Base-by-base conservation (phyloP, 1,139 yeast species). In the Pneumocystis jirovecii region DNA sequence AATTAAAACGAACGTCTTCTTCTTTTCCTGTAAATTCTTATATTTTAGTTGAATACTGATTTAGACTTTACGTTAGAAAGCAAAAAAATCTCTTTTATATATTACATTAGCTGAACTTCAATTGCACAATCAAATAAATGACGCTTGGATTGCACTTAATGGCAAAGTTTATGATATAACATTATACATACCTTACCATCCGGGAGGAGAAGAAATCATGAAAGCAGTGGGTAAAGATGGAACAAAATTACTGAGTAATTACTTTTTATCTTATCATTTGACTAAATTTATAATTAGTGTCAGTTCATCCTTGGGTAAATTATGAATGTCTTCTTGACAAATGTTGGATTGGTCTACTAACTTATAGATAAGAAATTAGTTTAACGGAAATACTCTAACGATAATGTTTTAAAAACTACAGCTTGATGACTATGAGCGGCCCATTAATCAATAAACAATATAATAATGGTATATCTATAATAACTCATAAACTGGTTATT, bases 191-290 rank as follows among this genome's bases (percentile, higher is more conserved):
- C 79, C 83, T 66, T 93, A 85, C 74, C 98, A 93, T 71, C 98
- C 98, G 0, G 98, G 98, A 34, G 98, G 98, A 0, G 84, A 82
- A 6, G 90, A 90, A 72, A 77, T 93, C 61, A 79, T 88, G 83
- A 82, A 84, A 66, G 83, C 88, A 71, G 95, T 96, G 0, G 97
- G 97, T 0, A 79, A 80, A 67, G 97, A 91, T 73, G 95, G 95
- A 0, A 89, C 96, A 0, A 71, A 76, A n/a, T 72, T 89, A 68
- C 93, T 93, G 72, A 84, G 45, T 86, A 42, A 29, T 12, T 4
- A n/a, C 21, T 7, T 34, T 7, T 12, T 50, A 42, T 31, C 29
- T n/a, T 34, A 21, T 63, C 21, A 25, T 25, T n/a, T 21, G 31
- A 64, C 21, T 63, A 25, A 35, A 17, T 37, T 10, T 34, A 50